Evolutionary conservation across 108 stramenopile genomes (phyloP), one percentile per base, ranked within the genome.

Genomic region (Phaeodactylum tricornutum): DNA sequence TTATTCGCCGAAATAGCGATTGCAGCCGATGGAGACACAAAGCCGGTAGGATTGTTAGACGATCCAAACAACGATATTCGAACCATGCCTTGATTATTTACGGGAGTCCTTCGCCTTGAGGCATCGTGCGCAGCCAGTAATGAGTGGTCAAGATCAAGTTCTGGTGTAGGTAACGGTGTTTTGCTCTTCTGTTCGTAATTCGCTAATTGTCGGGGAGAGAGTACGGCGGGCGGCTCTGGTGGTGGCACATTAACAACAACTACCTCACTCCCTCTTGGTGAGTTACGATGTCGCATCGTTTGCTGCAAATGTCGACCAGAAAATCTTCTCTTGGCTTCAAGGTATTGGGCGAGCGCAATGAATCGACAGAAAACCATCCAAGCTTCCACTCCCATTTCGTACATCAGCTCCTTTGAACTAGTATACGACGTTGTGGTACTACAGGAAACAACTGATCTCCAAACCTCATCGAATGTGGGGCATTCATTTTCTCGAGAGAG

Each of bases 321-420:
- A 49, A 91, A 91, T 27, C 84, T 54, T 30, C 82, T 64, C 46
- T 81, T 78, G 19, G 84, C 80, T 52, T 91, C 88, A 20, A 83
- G 67, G 27, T 91, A 81, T 44, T 85, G 74, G 3, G 77, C 81
- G 2, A 91, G 66, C 14, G 88, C 74, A 58, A 91, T 75, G 29
- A 91, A 78, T n/a, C 84, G 76, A 53, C 75, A 78, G 69, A 91
- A 81, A 3, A 91, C 53, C 68, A 91, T 73, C 81, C 79, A 91
- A 17, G 77, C 79, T 50, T 91, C 88, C 2, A 91, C 62, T 33
- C 84, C 84, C 39, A 91, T 32, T 47, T 72, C 62, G 32, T 47
- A 0, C 47, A 2, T 12, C 41, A 53, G 29, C 50, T 28, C 2
- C 25, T 32, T 15, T 48, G 24, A 16, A 34, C 28, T 29, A 14